These are phyloP conservation scores for Moricandia arvensis DNA, from an alignment of 345 rosid species.

Conservation along the genomic window DNA sequence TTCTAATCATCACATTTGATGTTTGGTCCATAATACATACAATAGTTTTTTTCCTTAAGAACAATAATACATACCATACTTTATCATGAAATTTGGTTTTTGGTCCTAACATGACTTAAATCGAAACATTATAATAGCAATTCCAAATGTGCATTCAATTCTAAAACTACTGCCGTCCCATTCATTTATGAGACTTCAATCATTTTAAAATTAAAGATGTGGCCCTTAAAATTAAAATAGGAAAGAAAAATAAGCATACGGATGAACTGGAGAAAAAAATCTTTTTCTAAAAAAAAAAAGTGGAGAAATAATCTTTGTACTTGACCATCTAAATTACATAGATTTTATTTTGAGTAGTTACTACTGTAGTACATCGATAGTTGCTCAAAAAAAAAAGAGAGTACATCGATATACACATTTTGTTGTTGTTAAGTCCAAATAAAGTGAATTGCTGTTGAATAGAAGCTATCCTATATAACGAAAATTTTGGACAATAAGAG, in stretches of 20 bases:
- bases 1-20: neutral
- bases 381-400: no score
- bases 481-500: no score
- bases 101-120: neutral
- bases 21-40: neutral
- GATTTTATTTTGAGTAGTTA: no score
- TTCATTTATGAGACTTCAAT: neutral
- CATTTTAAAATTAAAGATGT: neutral
- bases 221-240: neutral
- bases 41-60: neutral
- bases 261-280: neutral
- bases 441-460: neutral
- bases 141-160: neutral
- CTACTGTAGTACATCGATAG: no score
- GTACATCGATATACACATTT: neutral
- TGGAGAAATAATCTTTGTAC: no score
- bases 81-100: neutral
- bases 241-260: neutral
- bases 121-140: neutral
- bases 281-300: no score
- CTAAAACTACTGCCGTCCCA: neutral
- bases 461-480: no score
- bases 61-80: no score
- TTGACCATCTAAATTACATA: no score
- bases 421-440: neutral